Percentiles rank a stretch among this genome's conserved stretches.
Evolutionary conservation across 2,329 filamentous ascomycete genomes (phyloP).

Genomic region (Pestalotiopsis sp.): DNA sequence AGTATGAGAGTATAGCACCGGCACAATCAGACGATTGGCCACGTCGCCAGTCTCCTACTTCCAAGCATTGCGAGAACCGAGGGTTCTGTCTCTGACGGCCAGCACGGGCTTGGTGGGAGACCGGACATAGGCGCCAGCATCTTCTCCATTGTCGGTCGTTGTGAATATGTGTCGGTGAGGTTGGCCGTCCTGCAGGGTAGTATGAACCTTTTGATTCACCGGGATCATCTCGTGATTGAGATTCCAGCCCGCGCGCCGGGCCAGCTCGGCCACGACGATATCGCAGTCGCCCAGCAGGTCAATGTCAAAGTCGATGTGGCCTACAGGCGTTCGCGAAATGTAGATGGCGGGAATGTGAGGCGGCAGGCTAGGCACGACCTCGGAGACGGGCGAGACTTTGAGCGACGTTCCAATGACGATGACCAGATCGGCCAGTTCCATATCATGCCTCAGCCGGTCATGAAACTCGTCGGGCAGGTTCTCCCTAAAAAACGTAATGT

Average conservation of each 20-base stretch:
- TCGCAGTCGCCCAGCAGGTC: slow-evolving; percentile 96
- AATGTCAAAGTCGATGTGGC: slow-evolving; percentile 93
- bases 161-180: slow-evolving; percentile 47
- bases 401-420: slow-evolving; percentile 95
- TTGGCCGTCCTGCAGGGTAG: slow-evolving; percentile 51
- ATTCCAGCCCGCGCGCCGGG: slow-evolving; percentile 78
- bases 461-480: slow-evolving; percentile 83
- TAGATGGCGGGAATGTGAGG: slow-evolving; percentile 86
- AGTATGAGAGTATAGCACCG: no score
- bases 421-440: slow-evolving; percentile 80
- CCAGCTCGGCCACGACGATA: slow-evolving; percentile 84
- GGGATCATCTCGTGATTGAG: slow-evolving; percentile 83
- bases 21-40: no score
- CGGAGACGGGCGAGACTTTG: slow-evolving; percentile 93
- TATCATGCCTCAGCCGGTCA: slow-evolving; percentile 77
- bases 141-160: slow-evolving; percentile 14
- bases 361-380: slow-evolving; percentile 82
- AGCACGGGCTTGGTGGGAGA: background rate
- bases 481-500: slow-evolving; percentile 98
- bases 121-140: background rate
- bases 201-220: slow-evolving; percentile 61
- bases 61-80: no score
- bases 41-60: background rate
- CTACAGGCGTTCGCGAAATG: slow-evolving; percentile 81
- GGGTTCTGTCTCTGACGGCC: background rate